These are phyloP conservation scores for Ogataea corticis DNA, from an alignment of 805 yeast genomes.

Conservation along the genomic window DNA sequence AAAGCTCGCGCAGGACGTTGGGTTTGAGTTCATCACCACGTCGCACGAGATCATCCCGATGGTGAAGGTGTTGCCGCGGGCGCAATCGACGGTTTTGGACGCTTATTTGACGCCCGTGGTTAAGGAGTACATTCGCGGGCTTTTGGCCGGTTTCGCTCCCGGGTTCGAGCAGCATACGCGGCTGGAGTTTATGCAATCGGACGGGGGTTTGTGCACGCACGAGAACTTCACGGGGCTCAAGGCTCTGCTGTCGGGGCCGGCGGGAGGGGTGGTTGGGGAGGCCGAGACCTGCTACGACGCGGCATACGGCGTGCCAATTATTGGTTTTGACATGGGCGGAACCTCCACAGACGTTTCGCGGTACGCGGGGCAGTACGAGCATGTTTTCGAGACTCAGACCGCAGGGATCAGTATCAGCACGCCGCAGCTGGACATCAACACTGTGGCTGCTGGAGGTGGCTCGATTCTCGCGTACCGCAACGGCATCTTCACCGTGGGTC, in stretches of 20 bases:
- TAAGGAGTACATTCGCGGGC: constrained; percentile 37
- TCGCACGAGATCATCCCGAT: constrained; percentile 39
- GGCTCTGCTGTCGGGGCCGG: constrained; percentile 58
- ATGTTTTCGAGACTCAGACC: constrained; percentile 32
- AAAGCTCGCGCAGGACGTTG: constrained; percentile 39
- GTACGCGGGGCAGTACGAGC: constrained; percentile 28
- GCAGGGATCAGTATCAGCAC: constrained; percentile 36
- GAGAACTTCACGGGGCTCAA: constrained; percentile 52
- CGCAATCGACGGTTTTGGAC: constrained; percentile 42
- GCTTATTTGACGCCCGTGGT: constrained; percentile 44
- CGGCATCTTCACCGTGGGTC: constrained; percentile 75
- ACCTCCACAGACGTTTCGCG: constrained; percentile 39
- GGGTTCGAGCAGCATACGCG: constrained; percentile 36
- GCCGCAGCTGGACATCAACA: constrained; percentile 34
- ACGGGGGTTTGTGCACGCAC: constrained; percentile 56
- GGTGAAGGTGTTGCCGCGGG: constrained; percentile 39
- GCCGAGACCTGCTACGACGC: constrained; percentile 51
- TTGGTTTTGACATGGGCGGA: constrained; percentile 41
- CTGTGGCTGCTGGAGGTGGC: constrained; percentile 47
- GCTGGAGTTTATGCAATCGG: constrained; percentile 56
- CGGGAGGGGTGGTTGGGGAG: constrained; percentile 61
- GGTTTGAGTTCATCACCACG: constrained; percentile 46
- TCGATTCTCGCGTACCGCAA: constrained; percentile 62
- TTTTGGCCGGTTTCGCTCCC: constrained; percentile 33
- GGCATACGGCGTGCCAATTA: constrained; percentile 20